These are phyloP conservation scores for Heliamphora pulchella DNA, from an alignment of 179 eudicot genomes.

Conservation along the genomic window DNA sequence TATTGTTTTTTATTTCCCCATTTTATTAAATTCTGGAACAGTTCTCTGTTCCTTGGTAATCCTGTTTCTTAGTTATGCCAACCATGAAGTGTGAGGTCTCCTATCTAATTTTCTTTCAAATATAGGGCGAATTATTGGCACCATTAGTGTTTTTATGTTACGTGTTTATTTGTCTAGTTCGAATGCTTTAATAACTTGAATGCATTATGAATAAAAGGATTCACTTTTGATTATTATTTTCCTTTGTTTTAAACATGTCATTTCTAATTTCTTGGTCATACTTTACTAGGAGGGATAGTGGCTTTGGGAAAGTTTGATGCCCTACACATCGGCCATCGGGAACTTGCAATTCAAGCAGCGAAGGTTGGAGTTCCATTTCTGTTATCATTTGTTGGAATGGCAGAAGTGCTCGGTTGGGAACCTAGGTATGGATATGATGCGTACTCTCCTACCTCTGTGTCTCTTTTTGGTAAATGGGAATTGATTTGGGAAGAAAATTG, in stretches of 20 bases:
- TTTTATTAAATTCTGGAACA: background rate
- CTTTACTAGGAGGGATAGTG: conserved; percentile 69
- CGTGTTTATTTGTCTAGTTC: background rate
- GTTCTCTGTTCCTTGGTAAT: background rate
- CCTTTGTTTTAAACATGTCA: background rate
- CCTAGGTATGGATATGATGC: conserved; percentile 48
- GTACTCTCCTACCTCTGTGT: background rate
- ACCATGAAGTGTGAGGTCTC: background rate
- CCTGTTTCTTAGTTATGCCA: too few species aligned
- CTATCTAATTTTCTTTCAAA: background rate
- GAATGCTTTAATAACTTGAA: background rate
- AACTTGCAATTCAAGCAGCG: conserved; percentile 90
- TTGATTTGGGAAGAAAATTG: background rate
- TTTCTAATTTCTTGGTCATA: conserved; percentile 5
- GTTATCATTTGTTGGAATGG: conserved; percentile 91
- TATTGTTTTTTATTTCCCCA: background rate
- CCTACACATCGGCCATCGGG: conserved; percentile 91
- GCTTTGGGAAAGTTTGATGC: conserved; percentile 99
- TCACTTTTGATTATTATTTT: background rate
- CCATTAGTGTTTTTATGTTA: background rate
- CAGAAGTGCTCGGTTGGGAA: conserved; percentile 93
- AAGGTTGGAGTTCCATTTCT: conserved; percentile 75
- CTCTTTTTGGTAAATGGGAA: background rate
- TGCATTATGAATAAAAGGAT: background rate
- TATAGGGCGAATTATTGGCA: background rate